phyloP scores from a whole-genome alignment of 2,329 filamentous ascomycete species.

The Lojkania enalia region DNA sequence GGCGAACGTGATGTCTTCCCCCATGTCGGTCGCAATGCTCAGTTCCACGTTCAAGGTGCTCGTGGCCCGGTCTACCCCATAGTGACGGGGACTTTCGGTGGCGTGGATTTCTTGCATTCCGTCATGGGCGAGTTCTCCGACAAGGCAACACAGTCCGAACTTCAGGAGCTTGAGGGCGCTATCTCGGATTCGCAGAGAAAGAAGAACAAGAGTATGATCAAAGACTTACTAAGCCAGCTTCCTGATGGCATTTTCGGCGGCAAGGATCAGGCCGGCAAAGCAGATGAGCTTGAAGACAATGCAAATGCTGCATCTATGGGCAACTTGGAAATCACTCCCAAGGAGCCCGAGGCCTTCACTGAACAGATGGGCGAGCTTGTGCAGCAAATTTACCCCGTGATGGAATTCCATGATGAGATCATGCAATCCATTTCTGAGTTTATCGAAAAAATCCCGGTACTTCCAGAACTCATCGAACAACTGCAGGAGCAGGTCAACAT shows the following conservation, averaged over 20 bases:
- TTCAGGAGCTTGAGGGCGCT: conserved; percentile 84
- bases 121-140: conserved; percentile 80
- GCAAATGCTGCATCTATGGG: conserved; percentile 75
- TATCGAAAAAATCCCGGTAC: conserved; percentile 81
- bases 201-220: conserved; percentile 73
- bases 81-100: conserved; percentile 90
- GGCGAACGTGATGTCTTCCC: conserved; percentile 82
- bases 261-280: conserved; percentile 72
- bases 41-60: conserved; percentile 69
- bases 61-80: conserved; percentile 72
- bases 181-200: conserved; percentile 66
- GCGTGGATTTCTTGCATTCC: conserved; percentile 90
- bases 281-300: conserved; percentile 78
- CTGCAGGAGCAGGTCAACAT: conserved; percentile 84
- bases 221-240: conserved; percentile 78
- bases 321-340: conserved; percentile 72
- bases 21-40: conserved; percentile 78
- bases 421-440: conserved; percentile 77
- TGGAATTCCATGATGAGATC: conserved; percentile 88
- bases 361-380: conserved; percentile 73
- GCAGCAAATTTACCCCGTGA: conserved; percentile 81
- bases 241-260: conserved; percentile 79
- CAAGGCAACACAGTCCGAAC: conserved; percentile 88
- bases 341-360: conserved; percentile 82
- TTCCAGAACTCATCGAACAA: conserved; percentile 84